Evolutionary conservation across 78 protist species (phyloP), one percentile per base, ranked within the genome.

Genomic region (Dictyostelium capitatum): DNA sequence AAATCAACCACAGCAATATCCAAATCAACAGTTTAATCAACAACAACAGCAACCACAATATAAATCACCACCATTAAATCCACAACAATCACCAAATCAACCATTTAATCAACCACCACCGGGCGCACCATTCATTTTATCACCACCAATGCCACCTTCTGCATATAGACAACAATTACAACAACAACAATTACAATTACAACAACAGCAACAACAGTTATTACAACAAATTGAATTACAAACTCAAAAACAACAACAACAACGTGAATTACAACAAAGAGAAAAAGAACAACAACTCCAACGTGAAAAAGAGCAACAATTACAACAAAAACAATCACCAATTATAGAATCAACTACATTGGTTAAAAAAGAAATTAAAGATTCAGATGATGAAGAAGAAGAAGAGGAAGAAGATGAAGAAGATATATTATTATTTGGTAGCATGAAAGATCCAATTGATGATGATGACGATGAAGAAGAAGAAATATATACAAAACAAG

Each of bases 381-480:
- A 6, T 51, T 6, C 12, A 25, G 32, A 43, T 3, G 48, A 28
- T 9, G 50, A 32, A 10, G 47, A 67, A 17, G 9, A 32, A 25
- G 10, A 32, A 46, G 41, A 32, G n/a, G 64, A 50, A 17, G 65
- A 74, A 17, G 62, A 23, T 47, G 46, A 74, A 14, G 47, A 74
- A 6, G 81, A 73, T 8, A 30, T 15, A 19, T n/a, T 19, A 59
- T 17, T 46, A 73, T 73, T 73, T 48, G 15, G 25, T 30, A 28
- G 9, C 15, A 64, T 25, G n/a, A 47, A 46, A 47, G 79, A 73
- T 20, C 23, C 50, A 73, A 47, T 37, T 12, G 25, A 37, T 6
- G 64, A 75, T 10, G 51, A 75, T 6, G 51, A 75, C 23, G 50
- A 50, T 50, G 82, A 51, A 20, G 90, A 69, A n/a, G 62, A 54